Evolutionary conservation across 106 monocot genomes (phyloP).

Genomic region (Iris macrosiphon): DNA sequence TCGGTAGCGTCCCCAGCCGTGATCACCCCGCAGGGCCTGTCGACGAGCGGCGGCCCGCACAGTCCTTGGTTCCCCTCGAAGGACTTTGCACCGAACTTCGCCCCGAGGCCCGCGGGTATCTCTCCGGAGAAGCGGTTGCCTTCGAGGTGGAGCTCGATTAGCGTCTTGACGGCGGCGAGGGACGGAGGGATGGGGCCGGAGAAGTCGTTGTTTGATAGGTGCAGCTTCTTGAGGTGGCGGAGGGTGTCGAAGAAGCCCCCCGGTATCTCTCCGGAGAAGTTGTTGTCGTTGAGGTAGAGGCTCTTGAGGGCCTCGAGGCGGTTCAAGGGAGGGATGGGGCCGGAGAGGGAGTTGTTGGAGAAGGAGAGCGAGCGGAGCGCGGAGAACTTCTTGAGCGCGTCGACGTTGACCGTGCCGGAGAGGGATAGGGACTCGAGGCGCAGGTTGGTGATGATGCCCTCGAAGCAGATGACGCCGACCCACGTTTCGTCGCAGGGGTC

Average conservation of each 20-base stretch:
- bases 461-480: conserved; percentile 53
- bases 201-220: conserved; percentile 55
- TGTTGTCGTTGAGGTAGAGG: conserved; percentile 55
- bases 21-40: background rate
- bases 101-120: conserved; percentile 30
- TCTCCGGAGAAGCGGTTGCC: conserved; percentile 45
- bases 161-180: conserved; percentile 6
- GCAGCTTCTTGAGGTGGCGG: conserved; percentile 58
- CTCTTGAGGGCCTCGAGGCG: conserved; percentile 38
- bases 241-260: conserved; percentile 36
- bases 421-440: conserved; percentile 35
- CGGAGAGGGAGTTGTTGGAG: conserved; percentile 49
- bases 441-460: conserved; percentile 36
- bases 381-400: conserved; percentile 33
- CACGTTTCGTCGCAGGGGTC: conserved; percentile 39
- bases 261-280: conserved; percentile 46
- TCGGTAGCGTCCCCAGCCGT: conserved; percentile 12
- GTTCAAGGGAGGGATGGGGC: conserved; percentile 49
- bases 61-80: conserved; percentile 48
- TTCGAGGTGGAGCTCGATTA: conserved; percentile 40
- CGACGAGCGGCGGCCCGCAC: conserved; percentile 21
- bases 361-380: conserved; percentile 52
- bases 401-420: conserved; percentile 40
- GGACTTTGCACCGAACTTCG: conserved; percentile 36
- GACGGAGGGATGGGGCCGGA: conserved; percentile 39